Evolutionary conservation across 257 asterid genomes (phyloP).

Genomic region (Nicotiana sylvestris): DNA sequence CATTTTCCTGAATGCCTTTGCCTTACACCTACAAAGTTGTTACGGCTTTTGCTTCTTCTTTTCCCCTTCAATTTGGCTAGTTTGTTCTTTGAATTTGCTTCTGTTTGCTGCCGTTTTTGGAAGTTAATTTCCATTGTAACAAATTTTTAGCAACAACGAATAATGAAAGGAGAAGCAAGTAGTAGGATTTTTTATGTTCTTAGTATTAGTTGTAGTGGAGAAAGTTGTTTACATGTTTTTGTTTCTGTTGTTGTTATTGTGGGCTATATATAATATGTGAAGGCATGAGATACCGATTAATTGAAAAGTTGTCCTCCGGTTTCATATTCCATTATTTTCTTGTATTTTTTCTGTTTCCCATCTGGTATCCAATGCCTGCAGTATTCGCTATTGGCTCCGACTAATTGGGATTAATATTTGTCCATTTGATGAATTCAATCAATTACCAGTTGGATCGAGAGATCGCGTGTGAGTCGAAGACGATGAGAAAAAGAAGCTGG

Average conservation of each 20-base stretch:
- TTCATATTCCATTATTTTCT: not conserved
- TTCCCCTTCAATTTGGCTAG: constrained; percentile 25
- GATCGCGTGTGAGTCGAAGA: too few species aligned
- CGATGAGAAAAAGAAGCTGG: too few species aligned
- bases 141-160: not conserved
- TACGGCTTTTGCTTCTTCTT: constrained; percentile 24
- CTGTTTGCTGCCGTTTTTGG: constrained; percentile 24
- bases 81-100: constrained; percentile 17
- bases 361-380: too few species aligned
- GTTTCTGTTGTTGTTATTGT: not conserved
- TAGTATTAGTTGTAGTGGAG: not conserved
- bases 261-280: not conserved
- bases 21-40: constrained; percentile 53
- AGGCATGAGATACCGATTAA: not conserved
- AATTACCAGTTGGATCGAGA: too few species aligned
- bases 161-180: not conserved
- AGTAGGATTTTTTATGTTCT: not conserved
- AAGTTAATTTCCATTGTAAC: constrained; percentile 52
- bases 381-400: too few species aligned
- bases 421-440: too few species aligned
- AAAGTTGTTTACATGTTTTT: constrained; percentile 16
- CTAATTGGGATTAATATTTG: too few species aligned
- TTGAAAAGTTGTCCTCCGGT: not conserved
- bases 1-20: constrained; percentile 77
- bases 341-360: not conserved